phyloP scores from a whole-genome alignment of 306 rosid species.

The Lablab purpureus region DNA sequence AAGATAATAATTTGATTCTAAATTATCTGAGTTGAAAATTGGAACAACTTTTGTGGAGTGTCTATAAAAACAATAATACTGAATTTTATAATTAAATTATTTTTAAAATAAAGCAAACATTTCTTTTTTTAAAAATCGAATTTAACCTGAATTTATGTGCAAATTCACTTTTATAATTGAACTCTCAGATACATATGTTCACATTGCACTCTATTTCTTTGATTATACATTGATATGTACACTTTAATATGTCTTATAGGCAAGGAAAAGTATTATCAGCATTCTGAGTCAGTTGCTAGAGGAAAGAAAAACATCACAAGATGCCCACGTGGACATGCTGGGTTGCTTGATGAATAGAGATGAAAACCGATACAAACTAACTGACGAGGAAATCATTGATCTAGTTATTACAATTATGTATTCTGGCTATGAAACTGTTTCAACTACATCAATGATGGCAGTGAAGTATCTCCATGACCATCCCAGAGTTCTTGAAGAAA shows the following conservation, averaged over 20 bases:
- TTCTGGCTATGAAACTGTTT: slow-evolving; percentile 98
- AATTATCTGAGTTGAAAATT: not conserved
- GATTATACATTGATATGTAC: not conserved
- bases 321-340: slow-evolving; percentile 78
- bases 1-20: not conserved
- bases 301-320: slow-evolving; percentile 71
- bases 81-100: not conserved
- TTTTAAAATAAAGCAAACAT: not conserved
- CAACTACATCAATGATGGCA: slow-evolving; percentile 99
- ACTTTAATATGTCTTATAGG: slow-evolving; percentile 55
- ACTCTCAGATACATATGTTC: not conserved
- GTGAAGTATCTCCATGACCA: slow-evolving; percentile 93
- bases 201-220: not conserved
- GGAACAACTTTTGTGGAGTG: not conserved
- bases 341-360: slow-evolving; percentile 63
- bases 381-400: slow-evolving; percentile 89
- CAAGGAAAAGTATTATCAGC: slow-evolving; percentile 74
- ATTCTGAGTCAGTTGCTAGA: slow-evolving; percentile 68
- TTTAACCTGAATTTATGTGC: not conserved
- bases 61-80: not conserved
- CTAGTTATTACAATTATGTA: slow-evolving; percentile 83
- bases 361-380: slow-evolving; percentile 63
- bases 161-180: not conserved
- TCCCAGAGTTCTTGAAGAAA: slow-evolving; percentile 83
- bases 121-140: not conserved